Conservation (phyloP, 2,329 filamentous ascomycete species). For the Ceratocystis cacaofunesta region DNA sequence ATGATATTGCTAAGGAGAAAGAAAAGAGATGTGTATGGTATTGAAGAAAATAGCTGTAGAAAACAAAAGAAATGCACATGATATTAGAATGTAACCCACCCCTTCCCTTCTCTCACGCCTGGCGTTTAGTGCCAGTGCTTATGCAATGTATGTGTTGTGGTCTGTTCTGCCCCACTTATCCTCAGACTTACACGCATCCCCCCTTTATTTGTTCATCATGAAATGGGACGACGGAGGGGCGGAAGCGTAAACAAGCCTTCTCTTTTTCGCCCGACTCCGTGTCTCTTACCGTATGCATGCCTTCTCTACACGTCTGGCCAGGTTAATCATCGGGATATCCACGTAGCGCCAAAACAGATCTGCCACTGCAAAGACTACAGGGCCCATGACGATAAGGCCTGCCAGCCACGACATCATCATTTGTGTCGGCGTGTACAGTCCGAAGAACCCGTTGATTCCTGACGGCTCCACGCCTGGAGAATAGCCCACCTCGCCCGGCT, state of each 20-base stretch:
- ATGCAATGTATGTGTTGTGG: not conserved
- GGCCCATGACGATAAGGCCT: constrained; percentile 16
- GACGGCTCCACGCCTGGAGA: constrained; percentile 10
- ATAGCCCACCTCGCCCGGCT: constrained; percentile 9
- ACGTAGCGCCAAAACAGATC: constrained; percentile 17
- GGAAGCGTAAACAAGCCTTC: not conserved
- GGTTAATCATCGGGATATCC: constrained; percentile 17
- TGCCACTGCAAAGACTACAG: constrained; percentile 16
- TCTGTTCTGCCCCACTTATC: not conserved
- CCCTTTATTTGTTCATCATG: not conserved
- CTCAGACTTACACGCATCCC: not conserved
- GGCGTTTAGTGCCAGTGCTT: not conserved
- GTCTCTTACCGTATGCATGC: constrained; percentile 1
- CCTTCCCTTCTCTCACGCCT: not conserved
- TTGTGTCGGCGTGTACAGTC: constrained; percentile 11
- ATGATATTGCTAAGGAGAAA: not conserved
- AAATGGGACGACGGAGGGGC: not conserved
- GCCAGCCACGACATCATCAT: constrained; percentile 16
- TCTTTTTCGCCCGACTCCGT: not conserved
- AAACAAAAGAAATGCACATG: constrained; percentile 4
- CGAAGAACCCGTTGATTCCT: constrained; percentile 15
- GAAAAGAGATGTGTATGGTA: not conserved
- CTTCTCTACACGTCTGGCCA: constrained; percentile 15
- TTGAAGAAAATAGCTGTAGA: not conserved
- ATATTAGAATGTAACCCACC: not conserved